These are phyloP conservation scores for Gaertneriomyces sp. DNA, from an alignment of 192 early-diverging fungal species.

Conservation along the genomic window DNA sequence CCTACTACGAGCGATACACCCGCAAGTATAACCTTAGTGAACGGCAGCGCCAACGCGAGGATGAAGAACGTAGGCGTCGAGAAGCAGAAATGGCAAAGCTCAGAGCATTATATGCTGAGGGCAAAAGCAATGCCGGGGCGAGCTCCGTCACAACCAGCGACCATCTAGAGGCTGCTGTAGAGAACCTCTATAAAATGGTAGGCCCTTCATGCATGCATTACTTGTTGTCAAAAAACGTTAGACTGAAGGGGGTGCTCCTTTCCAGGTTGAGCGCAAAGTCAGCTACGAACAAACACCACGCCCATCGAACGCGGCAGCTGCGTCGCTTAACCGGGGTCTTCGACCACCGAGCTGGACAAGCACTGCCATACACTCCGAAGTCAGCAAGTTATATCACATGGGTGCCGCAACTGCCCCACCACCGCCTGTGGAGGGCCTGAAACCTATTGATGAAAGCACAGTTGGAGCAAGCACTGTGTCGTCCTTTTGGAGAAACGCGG, in stretches of 20 bases:
- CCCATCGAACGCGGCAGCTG: not conserved
- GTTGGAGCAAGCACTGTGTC: conserved; percentile 14
- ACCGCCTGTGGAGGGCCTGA: not conserved
- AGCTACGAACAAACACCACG: conserved; percentile 3
- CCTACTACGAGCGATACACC: conserved; percentile 32
- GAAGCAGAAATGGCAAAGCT: not conserved
- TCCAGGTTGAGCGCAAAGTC: conserved; percentile 31
- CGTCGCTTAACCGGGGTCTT: not conserved
- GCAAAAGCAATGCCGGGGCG: not conserved
- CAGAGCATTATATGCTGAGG: not conserved
- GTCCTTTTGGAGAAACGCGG: conserved; percentile 10
- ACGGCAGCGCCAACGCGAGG: conserved; percentile 17
- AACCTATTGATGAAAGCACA: not conserved
- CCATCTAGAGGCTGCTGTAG: conserved; percentile 31
- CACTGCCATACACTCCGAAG: conserved; percentile 40
- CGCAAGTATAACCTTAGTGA: conserved; percentile 33
- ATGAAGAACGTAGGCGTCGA: conserved; percentile 1
- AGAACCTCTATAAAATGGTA: conserved; percentile 35
- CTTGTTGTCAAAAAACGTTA: not conserved
- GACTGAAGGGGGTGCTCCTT: not conserved
- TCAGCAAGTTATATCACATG: conserved; percentile 27
- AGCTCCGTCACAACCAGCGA: conserved; percentile 27
- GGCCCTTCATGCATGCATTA: not conserved
- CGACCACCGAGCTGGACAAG: conserved; percentile 28
- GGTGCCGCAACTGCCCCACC: conserved; percentile 22